Percentiles rank a stretch among this genome's conserved stretches.
phyloP scores from a whole-genome alignment of 2,329 filamentous ascomycete species.

The Penicillium brevicompactum region DNA sequence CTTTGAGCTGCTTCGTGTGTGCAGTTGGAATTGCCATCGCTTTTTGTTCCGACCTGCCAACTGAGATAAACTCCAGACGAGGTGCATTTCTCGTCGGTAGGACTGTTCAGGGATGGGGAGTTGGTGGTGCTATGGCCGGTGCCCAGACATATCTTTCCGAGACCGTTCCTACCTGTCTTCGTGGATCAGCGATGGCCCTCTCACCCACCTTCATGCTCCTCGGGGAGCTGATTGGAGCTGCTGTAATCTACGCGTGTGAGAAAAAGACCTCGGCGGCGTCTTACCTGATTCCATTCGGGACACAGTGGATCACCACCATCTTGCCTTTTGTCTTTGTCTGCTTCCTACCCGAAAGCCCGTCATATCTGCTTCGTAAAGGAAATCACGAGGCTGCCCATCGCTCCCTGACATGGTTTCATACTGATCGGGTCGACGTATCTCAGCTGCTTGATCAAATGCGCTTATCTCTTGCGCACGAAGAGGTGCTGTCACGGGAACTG shows the following conservation, averaged over 20 bases:
- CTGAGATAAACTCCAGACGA: conserved; percentile 32
- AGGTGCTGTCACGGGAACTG: conserved; percentile 43
- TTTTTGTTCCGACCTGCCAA: conserved; percentile 35
- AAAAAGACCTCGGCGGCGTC: conserved; percentile 24
- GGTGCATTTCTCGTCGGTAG: conserved; percentile 50
- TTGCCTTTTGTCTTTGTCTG: conserved; percentile 47
- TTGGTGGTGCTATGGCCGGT: conserved; percentile 49
- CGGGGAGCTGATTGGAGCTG: conserved; percentile 51
- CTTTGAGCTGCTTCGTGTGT: conserved; percentile 40
- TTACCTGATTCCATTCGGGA: conserved; percentile 34
- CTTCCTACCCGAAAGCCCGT: conserved; percentile 55
- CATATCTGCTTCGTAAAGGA: conserved; percentile 50
- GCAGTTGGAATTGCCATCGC: conserved; percentile 41
- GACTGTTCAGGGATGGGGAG: conserved; percentile 48
- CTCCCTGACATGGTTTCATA: conserved; percentile 55
- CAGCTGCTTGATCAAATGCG: conserved; percentile 37
- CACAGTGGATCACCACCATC: conserved; percentile 34
- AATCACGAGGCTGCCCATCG: conserved; percentile 39
- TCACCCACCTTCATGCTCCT: conserved; percentile 54
- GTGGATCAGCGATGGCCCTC: conserved; percentile 52
- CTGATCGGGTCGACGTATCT: conserved; percentile 38
- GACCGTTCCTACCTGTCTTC: conserved; percentile 49
- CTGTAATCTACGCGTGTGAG: conserved; percentile 43
- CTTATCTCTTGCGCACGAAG: conserved; percentile 51
- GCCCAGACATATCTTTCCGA: conserved; percentile 55